Conservation (phyloP, 1,284 basidiomycete genomes). For the Leccinum subrobustum region DNA sequence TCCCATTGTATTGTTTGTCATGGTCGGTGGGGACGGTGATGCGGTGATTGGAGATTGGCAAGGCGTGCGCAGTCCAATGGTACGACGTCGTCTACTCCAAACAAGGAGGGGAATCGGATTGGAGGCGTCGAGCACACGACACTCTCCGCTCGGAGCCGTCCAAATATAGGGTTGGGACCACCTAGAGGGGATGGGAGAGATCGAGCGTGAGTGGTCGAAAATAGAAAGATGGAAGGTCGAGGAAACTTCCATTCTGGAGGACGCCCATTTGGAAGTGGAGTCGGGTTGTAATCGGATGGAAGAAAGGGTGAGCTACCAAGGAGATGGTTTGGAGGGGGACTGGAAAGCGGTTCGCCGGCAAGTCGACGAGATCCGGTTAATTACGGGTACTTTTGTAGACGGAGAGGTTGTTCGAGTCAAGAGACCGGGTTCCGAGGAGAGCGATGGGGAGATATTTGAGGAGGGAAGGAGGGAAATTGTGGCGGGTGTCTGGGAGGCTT, state of each 20-base stretch:
- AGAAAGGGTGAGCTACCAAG: not conserved
- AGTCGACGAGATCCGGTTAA: not conserved
- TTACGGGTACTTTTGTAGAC: not conserved
- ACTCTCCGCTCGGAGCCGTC: not conserved
- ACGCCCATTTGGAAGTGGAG: conserved; percentile 6
- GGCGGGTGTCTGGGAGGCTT: not conserved
- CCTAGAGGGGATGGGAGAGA: conserved; percentile 9
- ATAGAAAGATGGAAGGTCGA: conserved; percentile 24
- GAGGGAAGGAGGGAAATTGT: not conserved
- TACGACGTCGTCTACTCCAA: not conserved
- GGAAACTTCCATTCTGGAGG: conserved; percentile 17
- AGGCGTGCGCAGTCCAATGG: not conserved
- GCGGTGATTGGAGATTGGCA: not conserved
- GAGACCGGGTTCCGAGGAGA: not conserved
- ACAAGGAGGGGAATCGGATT: not conserved
- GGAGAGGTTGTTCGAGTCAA: not conserved
- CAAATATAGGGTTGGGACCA: conserved; percentile 8
- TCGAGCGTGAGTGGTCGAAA: conserved; percentile 8
- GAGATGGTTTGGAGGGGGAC: not conserved
- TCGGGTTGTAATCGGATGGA: conserved; percentile 10
- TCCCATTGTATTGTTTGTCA: not conserved
- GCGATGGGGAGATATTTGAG: not conserved
- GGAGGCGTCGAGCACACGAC: conserved; percentile 4
- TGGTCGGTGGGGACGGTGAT: not conserved
- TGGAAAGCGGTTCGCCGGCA: not conserved